phyloP scores from a whole-genome alignment of 2,329 filamentous ascomycete species.

The Aspergillus intermedius region DNA sequence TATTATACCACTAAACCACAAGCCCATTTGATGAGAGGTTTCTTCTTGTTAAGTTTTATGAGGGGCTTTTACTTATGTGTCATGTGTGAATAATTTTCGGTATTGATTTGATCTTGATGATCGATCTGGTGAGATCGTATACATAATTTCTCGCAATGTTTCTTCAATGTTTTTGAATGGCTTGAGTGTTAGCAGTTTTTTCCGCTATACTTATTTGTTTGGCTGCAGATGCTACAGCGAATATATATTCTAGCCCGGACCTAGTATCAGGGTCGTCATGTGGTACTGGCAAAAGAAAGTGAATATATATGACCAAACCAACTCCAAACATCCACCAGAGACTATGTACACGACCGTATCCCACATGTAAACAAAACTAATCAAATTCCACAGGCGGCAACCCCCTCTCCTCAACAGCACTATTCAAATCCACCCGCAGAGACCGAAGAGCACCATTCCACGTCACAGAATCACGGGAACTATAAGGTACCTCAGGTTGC shows the following conservation, averaged over 20 bases:
- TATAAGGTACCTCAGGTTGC: neutral
- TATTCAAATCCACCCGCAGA: conserved; percentile 38
- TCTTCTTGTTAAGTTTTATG: neutral
- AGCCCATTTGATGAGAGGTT: conserved; percentile 10
- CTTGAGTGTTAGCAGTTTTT: too few relatives aligned
- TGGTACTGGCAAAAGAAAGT: too few relatives aligned
- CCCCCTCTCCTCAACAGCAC: conserved; percentile 39
- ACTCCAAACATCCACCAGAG: neutral
- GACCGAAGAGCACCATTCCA: conserved; percentile 34
- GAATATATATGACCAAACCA: neutral
- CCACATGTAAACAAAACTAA: conserved; percentile 8
- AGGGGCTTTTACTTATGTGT: neutral
- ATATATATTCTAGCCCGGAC: too few relatives aligned
- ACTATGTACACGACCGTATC: too few relatives aligned
- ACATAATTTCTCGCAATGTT: too few relatives aligned
- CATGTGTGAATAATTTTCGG: too few relatives aligned
- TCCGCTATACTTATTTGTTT: neutral
- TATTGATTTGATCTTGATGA: too few relatives aligned
- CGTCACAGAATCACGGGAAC: conserved; percentile 14
- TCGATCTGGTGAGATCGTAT: too few relatives aligned
- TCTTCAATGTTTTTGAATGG: too few relatives aligned
- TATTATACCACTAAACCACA: conserved; percentile 45
- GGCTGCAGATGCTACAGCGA: too few relatives aligned
- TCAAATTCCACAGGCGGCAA: conserved; percentile 41
- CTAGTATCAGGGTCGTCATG: too few relatives aligned